phyloP scores from a whole-genome alignment of 2,329 filamentous ascomycete genomes.

The Talaromyces sp. region DNA sequence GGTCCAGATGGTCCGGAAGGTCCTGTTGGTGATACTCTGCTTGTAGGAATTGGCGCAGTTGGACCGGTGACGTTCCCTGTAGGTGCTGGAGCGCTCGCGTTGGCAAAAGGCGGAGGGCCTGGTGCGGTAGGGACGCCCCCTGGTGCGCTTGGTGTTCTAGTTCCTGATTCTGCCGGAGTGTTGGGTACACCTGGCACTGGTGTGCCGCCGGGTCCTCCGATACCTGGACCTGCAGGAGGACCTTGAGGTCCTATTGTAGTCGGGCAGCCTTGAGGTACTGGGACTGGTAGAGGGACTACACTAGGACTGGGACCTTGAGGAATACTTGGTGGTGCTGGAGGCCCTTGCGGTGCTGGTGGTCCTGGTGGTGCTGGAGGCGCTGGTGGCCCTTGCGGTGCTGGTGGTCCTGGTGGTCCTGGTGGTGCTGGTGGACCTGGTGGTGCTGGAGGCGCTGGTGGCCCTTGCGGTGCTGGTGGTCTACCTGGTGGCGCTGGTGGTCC shows the following conservation, averaged over 20 bases:
- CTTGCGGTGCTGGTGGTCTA: background rate
- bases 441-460: no score
- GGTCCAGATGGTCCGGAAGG: background rate
- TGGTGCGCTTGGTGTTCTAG: slow-evolving; percentile 9
- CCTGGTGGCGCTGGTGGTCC: no score
- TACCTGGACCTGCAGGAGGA: background rate
- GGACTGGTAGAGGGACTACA: background rate
- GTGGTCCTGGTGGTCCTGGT: background rate
- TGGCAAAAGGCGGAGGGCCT: slow-evolving; percentile 12
- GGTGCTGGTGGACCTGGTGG: no score
- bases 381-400: no score
- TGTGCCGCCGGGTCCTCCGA: background rate
- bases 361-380: no score
- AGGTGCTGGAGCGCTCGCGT: background rate
- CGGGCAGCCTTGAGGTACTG: background rate
- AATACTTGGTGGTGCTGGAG: background rate
- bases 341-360: slow-evolving; percentile 15
- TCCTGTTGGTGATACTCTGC: background rate
- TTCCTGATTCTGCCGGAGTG: background rate
- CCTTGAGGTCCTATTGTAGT: background rate
- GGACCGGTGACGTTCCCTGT: background rate
- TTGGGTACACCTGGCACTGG: background rate
- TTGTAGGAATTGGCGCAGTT: background rate
- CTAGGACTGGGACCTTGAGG: slow-evolving; percentile 11
- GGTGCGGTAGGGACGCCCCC: slow-evolving; percentile 3